Evolutionary conservation across 1,139 yeast genomes (phyloP).

Genomic region (Protomyces pachydermus): DNA sequence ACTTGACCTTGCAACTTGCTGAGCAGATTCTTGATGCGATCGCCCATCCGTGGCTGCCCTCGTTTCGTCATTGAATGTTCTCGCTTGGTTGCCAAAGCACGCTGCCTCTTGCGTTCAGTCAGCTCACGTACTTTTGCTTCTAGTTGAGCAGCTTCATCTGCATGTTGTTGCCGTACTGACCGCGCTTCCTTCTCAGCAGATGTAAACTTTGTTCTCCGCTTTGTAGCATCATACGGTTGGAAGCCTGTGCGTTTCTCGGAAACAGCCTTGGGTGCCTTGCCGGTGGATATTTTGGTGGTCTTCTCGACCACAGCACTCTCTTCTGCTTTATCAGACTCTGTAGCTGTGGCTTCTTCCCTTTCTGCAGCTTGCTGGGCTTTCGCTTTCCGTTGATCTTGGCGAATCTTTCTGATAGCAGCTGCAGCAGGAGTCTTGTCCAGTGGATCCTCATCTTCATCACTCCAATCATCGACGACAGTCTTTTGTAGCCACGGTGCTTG

Average conservation of each 20-base stretch:
- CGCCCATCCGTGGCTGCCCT: constrained; percentile 24
- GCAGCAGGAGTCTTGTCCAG: neutral
- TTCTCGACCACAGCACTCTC: neutral
- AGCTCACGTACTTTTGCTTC: neutral
- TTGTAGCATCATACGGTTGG: neutral
- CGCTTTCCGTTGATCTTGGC: neutral
- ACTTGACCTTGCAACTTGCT: constrained; percentile 10
- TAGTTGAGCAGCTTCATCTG: neutral
- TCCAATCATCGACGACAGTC: neutral
- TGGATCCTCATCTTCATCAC: neutral
- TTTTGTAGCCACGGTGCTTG: neutral
- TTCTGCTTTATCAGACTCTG: neutral
- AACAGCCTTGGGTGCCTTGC: neutral
- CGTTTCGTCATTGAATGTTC: constrained; percentile 15
- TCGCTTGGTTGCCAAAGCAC: constrained; percentile 4
- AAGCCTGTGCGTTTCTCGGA: neutral
- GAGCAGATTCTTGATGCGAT: constrained; percentile 19
- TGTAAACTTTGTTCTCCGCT: neutral
- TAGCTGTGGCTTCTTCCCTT: neutral
- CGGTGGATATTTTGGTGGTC: neutral
- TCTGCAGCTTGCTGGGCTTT: neutral
- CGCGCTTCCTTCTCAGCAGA: neutral
- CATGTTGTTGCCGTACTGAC: neutral
- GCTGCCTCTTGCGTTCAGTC: neutral
- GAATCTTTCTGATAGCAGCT: neutral